phyloP scores from a whole-genome alignment of 257 asterid genomes.

The Misopates orontium region DNA sequence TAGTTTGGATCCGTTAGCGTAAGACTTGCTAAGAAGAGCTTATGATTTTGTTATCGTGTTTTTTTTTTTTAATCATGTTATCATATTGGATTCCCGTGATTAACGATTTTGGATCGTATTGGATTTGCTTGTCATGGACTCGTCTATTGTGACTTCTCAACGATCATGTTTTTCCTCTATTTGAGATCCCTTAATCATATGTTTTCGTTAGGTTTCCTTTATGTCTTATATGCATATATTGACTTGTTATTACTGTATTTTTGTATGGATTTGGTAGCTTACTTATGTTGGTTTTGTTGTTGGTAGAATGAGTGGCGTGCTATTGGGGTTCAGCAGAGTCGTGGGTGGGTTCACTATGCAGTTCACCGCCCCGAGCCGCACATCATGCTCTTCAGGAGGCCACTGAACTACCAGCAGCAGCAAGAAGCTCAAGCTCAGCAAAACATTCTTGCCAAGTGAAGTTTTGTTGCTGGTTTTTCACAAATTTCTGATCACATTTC shows the following conservation, averaged over 20 bases:
- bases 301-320: slow-evolving; percentile 90
- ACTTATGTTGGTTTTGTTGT: neutral
- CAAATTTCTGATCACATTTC: slow-evolving; percentile 23
- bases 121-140: too few species aligned
- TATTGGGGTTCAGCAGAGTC: slow-evolving; percentile 93
- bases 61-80: too few species aligned
- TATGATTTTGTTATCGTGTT: too few species aligned
- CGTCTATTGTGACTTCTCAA: too few species aligned
- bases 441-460: slow-evolving; percentile 38
- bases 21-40: too few species aligned
- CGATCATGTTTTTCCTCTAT: too few species aligned
- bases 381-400: slow-evolving; percentile 98
- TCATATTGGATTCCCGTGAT: too few species aligned
- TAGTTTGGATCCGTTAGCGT: too few species aligned
- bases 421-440: slow-evolving; percentile 50
- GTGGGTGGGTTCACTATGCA: slow-evolving; percentile 97
- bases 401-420: slow-evolving; percentile 85
- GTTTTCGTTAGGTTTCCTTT: too few species aligned
- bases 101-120: too few species aligned
- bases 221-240: too few species aligned
- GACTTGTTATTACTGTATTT: neutral
- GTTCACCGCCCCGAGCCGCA: slow-evolving; percentile 97
- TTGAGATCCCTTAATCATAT: too few species aligned
- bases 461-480: slow-evolving; percentile 5
- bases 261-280: neutral